Evolutionary conservation across 768 basidiomycete genomes (phyloP), one percentile per base, ranked within the genome.

Genomic region (Pleurotus cornucopiae): DNA sequence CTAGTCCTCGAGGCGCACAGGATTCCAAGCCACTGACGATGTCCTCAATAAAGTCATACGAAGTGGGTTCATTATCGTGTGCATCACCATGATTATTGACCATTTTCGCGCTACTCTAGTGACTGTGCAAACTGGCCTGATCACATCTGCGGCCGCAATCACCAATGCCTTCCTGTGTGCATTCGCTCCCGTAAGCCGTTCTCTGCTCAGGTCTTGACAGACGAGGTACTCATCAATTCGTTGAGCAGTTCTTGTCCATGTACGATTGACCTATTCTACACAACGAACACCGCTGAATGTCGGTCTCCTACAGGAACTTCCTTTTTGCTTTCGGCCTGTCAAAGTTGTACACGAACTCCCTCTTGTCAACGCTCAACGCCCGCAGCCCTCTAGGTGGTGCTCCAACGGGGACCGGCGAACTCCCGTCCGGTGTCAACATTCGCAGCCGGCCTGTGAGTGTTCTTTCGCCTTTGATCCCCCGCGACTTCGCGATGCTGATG

Each of bases 361-460:
- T 79, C 4, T 61, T 81, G 38, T 79, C 78, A 4, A 77, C 78
- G 3, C 69, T 81, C 21, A 80, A 81, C 49, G 74, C 78, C 23
- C 73, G 78, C 14, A 43, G 41, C 41, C 14, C 14, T 20, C 41
- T 43, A n/a, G 41, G 41, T 43, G 41, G 41, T 43, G 41, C 41
- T 43, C 14, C 41, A n/a, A 43, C 14, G 14, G 41, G 41, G 14
- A 43, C 41, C 41, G 14, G 41, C 41, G 14, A 43, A 43, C 41
- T 43, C 14, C 41, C 41, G 16, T 43, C 41, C 41, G 41, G 41
- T n/a, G 41, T 43, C 41, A 43, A 43, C 20, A 43, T 43, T 13
- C 41, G 41, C 5, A 43, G 41, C 20, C 14, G 41, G 14, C 14
- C 41, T 43, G 41, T 43, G 7, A 43, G 41, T n/a, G 2, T 13